Evolutionary conservation across 2,329 filamentous ascomycete genomes (phyloP).

Genomic region (Pseudogymnoascus sp.): DNA sequence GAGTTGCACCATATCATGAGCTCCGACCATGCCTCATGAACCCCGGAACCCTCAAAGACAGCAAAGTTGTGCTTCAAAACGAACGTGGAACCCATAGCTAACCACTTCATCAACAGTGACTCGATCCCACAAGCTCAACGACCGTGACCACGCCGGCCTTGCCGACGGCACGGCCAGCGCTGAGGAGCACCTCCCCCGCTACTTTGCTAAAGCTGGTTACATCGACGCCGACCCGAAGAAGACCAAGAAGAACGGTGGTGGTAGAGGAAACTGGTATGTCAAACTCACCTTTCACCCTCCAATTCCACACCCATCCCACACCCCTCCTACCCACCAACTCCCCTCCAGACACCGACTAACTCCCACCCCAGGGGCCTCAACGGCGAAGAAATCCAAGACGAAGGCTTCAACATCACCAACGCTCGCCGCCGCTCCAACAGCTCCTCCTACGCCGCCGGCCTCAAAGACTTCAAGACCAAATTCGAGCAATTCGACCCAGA

Average conservation of each 20-base stretch:
- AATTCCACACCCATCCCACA: too few species aligned
- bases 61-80: not conserved
- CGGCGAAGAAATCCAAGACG: constrained; percentile 77
- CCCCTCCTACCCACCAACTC: not conserved
- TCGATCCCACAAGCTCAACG: constrained; percentile 91
- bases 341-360: constrained; percentile 13
- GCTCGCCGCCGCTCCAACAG: constrained; percentile 88
- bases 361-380: constrained; percentile 59
- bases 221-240: constrained; percentile 78
- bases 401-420: constrained; percentile 75
- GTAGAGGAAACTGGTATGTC: constrained; percentile 86
- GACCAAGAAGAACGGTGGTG: constrained; percentile 91
- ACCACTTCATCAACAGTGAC: constrained; percentile 62
- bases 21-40: not conserved
- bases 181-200: constrained; percentile 74
- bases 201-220: constrained; percentile 83
- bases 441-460: constrained; percentile 59
- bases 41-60: not conserved
- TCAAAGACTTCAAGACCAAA: constrained; percentile 87
- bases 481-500: constrained; percentile 86
- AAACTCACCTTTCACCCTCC: constrained; percentile 4
- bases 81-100: not conserved
- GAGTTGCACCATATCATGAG: not conserved
- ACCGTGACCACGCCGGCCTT: constrained; percentile 77
- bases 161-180: constrained; percentile 63